Conservation (phyloP, 305 asterid genomes). For the Fraxinus platypoda region DNA sequence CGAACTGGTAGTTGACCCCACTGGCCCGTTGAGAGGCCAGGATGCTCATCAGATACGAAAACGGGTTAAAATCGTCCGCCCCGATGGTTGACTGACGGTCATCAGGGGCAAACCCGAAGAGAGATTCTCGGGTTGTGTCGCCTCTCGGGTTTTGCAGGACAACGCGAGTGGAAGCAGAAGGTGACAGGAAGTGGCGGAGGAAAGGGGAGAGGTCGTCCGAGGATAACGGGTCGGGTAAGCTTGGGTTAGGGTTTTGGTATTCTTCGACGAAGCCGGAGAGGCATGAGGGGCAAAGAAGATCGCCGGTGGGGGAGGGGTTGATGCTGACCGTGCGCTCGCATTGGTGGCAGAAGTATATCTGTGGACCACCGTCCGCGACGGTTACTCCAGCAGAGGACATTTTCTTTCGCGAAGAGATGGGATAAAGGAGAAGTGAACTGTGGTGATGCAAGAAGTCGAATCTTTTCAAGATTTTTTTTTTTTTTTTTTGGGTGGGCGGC, state of each 20-base stretch:
- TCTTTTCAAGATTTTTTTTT: too few relatives aligned
- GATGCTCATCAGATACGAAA: constrained; percentile 33
- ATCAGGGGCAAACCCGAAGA: constrained; percentile 14
- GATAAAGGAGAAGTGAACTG: background rate
- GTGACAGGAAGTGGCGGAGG: constrained; percentile 40
- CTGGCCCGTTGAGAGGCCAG: constrained; percentile 48
- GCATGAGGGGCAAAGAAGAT: constrained; percentile 68
- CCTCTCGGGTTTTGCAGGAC: constrained; percentile 17
- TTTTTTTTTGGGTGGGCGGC: too few relatives aligned
- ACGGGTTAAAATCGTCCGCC: constrained; percentile 39
- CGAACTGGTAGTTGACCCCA: constrained; percentile 50
- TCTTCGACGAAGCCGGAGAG: constrained; percentile 74
- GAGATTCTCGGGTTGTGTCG: constrained; percentile 17
- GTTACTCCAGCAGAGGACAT: constrained; percentile 59
- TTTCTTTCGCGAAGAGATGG: background rate
- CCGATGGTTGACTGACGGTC: background rate
- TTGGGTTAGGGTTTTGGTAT: constrained; percentile 41
- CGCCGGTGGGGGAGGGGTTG: constrained; percentile 41
- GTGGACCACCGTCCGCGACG: constrained; percentile 52
- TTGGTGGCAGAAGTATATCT: constrained; percentile 73
- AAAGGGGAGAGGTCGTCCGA: constrained; percentile 39
- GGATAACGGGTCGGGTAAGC: constrained; percentile 30
- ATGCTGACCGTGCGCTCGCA: constrained; percentile 61
- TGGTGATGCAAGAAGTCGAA: too few relatives aligned
- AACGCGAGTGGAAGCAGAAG: constrained; percentile 20